phyloP scores from a whole-genome alignment of 2,329 filamentous ascomycete genomes.

The Sclerotinia nivalis region DNA sequence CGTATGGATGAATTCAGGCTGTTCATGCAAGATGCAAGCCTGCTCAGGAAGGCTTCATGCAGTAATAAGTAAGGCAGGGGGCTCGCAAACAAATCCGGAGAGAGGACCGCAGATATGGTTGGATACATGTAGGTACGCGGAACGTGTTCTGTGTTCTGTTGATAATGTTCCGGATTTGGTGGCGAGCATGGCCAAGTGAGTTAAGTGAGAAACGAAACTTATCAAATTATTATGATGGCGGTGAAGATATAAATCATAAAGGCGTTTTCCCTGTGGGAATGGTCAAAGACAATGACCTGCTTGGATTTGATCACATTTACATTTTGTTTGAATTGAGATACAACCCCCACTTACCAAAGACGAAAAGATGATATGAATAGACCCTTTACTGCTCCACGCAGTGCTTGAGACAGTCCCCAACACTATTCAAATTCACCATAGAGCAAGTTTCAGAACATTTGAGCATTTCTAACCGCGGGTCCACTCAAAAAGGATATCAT shows the following conservation, averaged over 20 bases:
- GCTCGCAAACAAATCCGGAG: not conserved
- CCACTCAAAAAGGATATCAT: not conserved
- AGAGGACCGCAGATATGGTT: not conserved
- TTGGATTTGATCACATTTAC: constrained; percentile 10
- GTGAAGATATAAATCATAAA: constrained; percentile 7
- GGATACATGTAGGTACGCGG: constrained; percentile 13
- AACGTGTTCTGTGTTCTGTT: constrained; percentile 14
- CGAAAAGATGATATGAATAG: not conserved
- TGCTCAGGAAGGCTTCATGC: constrained; percentile 1
- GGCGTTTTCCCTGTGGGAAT: not conserved
- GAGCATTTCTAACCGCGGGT: not conserved
- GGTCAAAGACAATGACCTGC: not conserved
- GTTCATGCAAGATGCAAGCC: constrained; percentile 7
- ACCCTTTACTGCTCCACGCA: too few species aligned
- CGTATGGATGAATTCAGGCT: constrained; percentile 11
- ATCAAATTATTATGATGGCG: not conserved
- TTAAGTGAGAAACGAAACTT: not conserved
- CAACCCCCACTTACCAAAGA: not conserved
- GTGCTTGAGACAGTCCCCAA: too few species aligned
- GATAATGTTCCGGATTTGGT: constrained; percentile 17
- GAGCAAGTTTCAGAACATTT: not conserved
- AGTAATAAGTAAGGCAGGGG: not conserved
- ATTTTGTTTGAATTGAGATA: not conserved
- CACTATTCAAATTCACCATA: not conserved
- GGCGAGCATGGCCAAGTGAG: not conserved